Evolutionary conservation across 441 rosid species (phyloP).

Genomic region (Arabidopsis hybrid): DNA sequence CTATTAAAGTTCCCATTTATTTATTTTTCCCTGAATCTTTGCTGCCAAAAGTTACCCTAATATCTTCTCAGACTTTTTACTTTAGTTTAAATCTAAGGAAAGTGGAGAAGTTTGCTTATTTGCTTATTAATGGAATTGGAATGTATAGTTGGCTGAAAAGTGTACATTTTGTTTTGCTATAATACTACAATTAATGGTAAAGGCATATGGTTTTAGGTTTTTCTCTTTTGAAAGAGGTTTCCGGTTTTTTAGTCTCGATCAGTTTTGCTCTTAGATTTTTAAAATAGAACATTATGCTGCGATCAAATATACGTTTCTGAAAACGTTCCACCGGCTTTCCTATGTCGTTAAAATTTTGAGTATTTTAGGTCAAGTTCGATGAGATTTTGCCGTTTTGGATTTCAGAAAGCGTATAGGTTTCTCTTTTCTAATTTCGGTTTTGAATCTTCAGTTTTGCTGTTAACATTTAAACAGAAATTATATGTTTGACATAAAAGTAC

Average conservation of each 20-base stretch:
- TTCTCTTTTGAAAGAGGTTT: constrained; percentile 17
- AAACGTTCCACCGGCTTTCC: background rate
- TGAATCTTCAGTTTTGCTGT: background rate
- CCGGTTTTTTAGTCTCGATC: background rate
- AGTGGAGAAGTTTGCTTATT: constrained; percentile 40
- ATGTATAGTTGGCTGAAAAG: constrained; percentile 36
- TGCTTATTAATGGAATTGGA: constrained; percentile 37
- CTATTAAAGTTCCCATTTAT: constrained; percentile 33
- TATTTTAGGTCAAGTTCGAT: background rate
- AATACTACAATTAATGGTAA: constrained; percentile 29
- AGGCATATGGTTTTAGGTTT: constrained; percentile 31
- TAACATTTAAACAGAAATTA: background rate
- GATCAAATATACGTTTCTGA: background rate
- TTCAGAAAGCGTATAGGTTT: background rate
- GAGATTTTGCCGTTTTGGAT: background rate
- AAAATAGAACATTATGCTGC: background rate
- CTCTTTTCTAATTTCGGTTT: background rate
- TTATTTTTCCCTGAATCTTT: background rate
- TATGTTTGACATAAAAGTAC: background rate
- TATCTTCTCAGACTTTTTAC: constrained; percentile 37
- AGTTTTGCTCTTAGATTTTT: background rate
- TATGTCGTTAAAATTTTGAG: background rate
- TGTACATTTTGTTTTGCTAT: constrained; percentile 40
- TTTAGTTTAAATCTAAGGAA: constrained; percentile 37
- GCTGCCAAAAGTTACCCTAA: constrained; percentile 43